A percentile compares a stretch with the other conserved stretches of the same genome.
These are phyloP conservation scores for Cnidoscolus chayamansa DNA, from an alignment of 441 rosid species.

Conservation along the genomic window DNA sequence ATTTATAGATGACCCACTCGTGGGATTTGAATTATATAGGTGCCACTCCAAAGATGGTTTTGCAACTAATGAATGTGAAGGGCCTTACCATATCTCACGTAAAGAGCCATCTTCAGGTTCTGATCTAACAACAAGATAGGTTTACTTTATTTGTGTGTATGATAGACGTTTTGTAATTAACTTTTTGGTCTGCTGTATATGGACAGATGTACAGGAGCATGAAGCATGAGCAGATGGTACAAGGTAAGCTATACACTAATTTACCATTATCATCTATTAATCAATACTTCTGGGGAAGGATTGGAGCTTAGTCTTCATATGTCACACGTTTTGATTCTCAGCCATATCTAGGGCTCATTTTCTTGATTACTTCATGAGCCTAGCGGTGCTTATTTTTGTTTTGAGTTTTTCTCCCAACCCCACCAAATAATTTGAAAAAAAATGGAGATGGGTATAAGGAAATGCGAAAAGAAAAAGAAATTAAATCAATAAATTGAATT, in stretches of 20 bases:
- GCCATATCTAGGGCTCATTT: too few species aligned
- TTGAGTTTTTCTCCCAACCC: too few species aligned
- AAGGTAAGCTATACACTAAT: slow-evolving; percentile 45
- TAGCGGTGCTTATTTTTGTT: too few species aligned
- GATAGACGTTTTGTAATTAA: not conserved
- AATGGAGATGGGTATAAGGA: too few species aligned
- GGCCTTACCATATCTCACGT: slow-evolving; percentile 97
- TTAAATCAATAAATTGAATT: not conserved
- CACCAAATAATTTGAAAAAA: too few species aligned
- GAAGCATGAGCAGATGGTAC: slow-evolving; percentile 71
- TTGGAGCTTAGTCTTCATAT: too few species aligned
- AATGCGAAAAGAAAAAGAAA: too few species aligned
- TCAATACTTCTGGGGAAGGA: not conserved
- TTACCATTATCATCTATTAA: not conserved
- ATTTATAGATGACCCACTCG: not conserved
- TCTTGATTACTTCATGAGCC: too few species aligned
- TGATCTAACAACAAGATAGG: not conserved
- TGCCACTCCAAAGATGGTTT: slow-evolving; percentile 96
- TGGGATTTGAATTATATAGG: slow-evolving; percentile 34
- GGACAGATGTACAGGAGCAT: slow-evolving; percentile 71
- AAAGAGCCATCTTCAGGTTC: slow-evolving; percentile 98
- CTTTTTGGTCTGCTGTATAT: not conserved
- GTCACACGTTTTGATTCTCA: too few species aligned
- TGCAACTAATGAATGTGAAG: slow-evolving; percentile 93
- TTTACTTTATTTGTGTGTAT: not conserved